Base-by-base conservation (phyloP, 2,329 filamentous ascomycete species). In the Polychaeton citri region DNA sequence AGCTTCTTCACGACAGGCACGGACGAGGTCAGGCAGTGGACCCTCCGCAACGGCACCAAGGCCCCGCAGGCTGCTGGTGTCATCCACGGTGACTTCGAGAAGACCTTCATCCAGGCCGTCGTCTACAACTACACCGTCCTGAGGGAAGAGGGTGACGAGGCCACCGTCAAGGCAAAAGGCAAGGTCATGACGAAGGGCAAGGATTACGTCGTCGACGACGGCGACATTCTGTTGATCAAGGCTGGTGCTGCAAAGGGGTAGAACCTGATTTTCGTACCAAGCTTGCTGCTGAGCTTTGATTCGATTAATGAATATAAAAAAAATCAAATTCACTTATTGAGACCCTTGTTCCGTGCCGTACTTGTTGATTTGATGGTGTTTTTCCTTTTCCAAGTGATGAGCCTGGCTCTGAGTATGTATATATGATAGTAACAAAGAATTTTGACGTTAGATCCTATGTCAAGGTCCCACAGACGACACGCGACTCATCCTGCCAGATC, bases 181-280 rank as follows among this genome's bases (percentile, higher is more conserved):
- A 98, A 98, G 71, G 63, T 98, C 47, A 83, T 94, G 79, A 96
- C 88, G 40, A 98, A 98, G 72, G 90, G 90, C 57, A 96, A 96
- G 69, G 88, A 96, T 35, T 96, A 98, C 60, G 74, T 88, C 5
- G 76, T 90, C 8, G 77, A 87, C 58, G 84, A 92, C 55, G 84
- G 83, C 34, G 84, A 79, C 55, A 74, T 79, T 49, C 59, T 95
- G 48, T 74, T 94, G 52, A 86, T 95, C 72, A 95, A 95, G 72
- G 81, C 81, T 20, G 82, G 81, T 64, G 81, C 81, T 35, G 81
- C 81, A 48, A 87, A 87, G 71, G 45, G 48, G 35, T 58, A 28
- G 24, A 28, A 4, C 24, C 15, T 4, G 24, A 28, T 28, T 12
- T 28, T n/a, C n/a, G n/a, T n/a, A n/a, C n/a, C n/a, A n/a, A n/a